phyloP scores from a whole-genome alignment of 176 grass and related monocot genomes.

The Musa acuminata region DNA sequence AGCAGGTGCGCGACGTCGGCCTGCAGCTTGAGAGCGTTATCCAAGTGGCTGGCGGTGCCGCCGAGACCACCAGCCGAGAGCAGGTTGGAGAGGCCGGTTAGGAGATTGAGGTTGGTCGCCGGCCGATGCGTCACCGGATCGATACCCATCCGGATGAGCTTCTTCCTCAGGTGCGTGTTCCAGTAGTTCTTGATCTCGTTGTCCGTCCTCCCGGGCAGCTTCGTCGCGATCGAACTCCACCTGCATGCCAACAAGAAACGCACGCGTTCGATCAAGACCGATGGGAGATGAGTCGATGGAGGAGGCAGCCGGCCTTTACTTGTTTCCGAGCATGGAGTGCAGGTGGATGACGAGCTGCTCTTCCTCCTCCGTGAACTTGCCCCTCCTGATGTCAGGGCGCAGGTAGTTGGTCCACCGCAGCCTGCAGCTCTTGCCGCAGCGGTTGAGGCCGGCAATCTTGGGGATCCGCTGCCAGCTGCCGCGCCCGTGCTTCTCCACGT shows the following conservation, averaged over 20 bases:
- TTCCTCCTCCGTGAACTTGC: not conserved
- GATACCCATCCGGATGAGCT: constrained; percentile 1
- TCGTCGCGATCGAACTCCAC: constrained; percentile 1
- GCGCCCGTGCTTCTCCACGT: constrained; percentile 5
- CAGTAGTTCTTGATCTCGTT: constrained; percentile 18
- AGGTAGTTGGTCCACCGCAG: constrained; percentile 19
- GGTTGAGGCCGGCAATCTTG: constrained; percentile 1
- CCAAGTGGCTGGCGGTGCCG: not conserved
- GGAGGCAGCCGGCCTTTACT: not conserved
- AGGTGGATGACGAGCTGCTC: not conserved
- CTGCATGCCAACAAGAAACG: not conserved
- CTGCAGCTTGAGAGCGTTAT: not conserved
- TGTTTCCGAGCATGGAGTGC: not conserved
- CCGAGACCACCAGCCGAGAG: not conserved
- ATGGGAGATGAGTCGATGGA: not conserved
- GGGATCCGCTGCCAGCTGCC: constrained; percentile 5
- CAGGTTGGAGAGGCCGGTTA: not conserved
- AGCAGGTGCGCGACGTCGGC: not conserved
- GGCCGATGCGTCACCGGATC: constrained; percentile 3
- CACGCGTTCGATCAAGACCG: not conserved
- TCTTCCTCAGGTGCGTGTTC: constrained; percentile 15
- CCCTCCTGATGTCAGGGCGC: constrained; percentile 2
- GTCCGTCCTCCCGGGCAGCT: constrained; percentile 3
- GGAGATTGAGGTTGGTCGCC: not conserved
- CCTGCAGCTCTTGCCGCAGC: constrained; percentile 19